Evolutionary conservation across 1,139 yeast species (phyloP).

Genomic region (Torulaspora globosa): DNA sequence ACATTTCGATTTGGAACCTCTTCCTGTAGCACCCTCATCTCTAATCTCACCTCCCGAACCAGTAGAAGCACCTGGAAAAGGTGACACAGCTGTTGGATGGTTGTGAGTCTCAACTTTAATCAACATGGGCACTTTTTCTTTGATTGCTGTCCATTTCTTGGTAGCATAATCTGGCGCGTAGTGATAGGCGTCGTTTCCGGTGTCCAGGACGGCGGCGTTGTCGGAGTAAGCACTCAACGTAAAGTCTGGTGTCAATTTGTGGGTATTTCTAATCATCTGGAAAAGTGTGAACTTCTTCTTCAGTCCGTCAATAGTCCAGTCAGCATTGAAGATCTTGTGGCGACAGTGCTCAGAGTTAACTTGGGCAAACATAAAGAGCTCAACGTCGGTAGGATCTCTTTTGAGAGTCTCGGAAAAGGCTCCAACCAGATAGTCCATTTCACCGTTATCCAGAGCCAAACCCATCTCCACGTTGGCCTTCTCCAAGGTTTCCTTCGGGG

Average conservation of each 20-base stretch:
- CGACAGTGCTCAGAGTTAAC: conserved; percentile 99
- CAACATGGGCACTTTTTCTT: conserved; percentile 81
- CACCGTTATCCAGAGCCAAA: conserved; percentile 87
- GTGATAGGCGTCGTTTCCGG: conserved; percentile 63
- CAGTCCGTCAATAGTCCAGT: conserved; percentile 91
- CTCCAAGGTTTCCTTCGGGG: conserved; percentile 57
- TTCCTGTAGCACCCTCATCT: conserved; percentile 99
- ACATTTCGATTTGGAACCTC: conserved; percentile 96
- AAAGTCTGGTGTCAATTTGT: conserved; percentile 68
- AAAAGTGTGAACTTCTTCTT: conserved; percentile 72
- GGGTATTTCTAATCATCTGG: conserved; percentile 95
- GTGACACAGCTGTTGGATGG: conserved; percentile 99
- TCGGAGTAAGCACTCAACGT: conserved; percentile 95
- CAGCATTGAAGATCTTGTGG: conserved; percentile 97
- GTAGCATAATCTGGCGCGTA: conserved; percentile 73
- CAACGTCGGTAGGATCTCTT: conserved; percentile 96
- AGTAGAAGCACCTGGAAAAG: conserved; percentile 99
- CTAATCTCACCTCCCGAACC: conserved; percentile 99
- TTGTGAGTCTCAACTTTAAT: conserved; percentile 98
- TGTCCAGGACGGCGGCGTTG: conserved; percentile 96
- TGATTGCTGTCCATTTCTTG: conserved; percentile 66
- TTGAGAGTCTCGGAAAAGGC: conserved; percentile 73
- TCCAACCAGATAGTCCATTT: conserved; percentile 77
- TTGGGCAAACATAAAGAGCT: conserved; percentile 98
- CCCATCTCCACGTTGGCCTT: conserved; percentile 83